phyloP scores from a whole-genome alignment of 441 rosid species.

The Pelargonium citronellum region DNA sequence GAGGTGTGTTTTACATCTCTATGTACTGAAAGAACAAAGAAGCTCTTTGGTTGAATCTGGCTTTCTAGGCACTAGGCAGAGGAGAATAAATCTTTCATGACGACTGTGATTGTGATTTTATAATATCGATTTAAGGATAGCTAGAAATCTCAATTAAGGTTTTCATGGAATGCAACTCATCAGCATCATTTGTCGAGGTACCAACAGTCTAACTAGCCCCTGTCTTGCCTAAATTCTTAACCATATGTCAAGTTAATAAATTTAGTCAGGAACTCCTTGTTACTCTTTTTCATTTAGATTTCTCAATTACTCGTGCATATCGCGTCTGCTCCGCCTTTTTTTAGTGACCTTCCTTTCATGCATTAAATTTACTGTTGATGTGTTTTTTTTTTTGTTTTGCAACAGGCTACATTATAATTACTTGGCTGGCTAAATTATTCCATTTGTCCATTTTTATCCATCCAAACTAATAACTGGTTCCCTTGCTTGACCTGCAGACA shows the following conservation, averaged over 20 bases:
- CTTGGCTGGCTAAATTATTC: background rate
- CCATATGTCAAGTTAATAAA: background rate
- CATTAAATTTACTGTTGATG: too few relatives aligned
- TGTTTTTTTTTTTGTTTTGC: background rate
- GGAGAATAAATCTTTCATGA: background rate
- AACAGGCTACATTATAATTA: background rate
- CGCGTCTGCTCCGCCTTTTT: too few relatives aligned
- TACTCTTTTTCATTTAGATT: background rate
- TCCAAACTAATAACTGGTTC: background rate
- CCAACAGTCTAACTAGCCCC: background rate
- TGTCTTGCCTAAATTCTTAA: background rate
- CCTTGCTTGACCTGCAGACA: conserved; percentile 15
- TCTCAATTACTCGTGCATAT: background rate
- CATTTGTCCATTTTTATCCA: background rate
- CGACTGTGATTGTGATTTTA: background rate
- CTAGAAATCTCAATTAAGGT: background rate
- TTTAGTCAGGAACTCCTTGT: background rate
- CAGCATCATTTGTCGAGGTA: background rate
- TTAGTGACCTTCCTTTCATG: too few relatives aligned
- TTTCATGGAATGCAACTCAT: background rate
- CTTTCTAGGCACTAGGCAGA: background rate
- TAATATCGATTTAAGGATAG: background rate
- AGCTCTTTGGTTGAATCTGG: background rate
- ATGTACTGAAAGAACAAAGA: background rate
- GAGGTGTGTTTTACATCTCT: conserved; percentile 15